Evolutionary conservation across 176 grass and related monocot genomes (phyloP).

Genomic region (Carex kokanica): DNA sequence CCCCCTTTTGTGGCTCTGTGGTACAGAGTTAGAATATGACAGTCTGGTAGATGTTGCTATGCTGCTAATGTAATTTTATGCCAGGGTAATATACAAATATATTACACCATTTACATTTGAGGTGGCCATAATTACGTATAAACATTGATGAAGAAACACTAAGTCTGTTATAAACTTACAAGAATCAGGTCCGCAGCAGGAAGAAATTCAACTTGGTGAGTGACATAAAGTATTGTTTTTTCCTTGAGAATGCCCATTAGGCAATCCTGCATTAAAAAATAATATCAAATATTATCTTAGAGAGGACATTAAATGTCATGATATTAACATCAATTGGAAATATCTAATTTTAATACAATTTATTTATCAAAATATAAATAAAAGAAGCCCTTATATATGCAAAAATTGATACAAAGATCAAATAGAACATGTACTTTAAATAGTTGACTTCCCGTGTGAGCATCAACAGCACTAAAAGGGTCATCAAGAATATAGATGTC

Average conservation of each 20-base stretch:
- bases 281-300: not conserved
- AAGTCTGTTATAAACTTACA: constrained; percentile 37
- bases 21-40: not conserved
- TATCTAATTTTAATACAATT: not conserved
- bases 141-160: not conserved
- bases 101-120: not conserved
- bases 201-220: constrained; percentile 99
- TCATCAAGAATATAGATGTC: constrained; percentile 97
- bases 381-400: not conserved
- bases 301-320: not conserved
- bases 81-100: not conserved
- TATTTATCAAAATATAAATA: not conserved
- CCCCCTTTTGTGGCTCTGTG: not conserved
- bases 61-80: constrained; percentile 1
- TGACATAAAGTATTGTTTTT: constrained; percentile 91
- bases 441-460: constrained; percentile 83
- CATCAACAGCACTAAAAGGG: constrained; percentile 95
- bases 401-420: constrained; percentile 9
- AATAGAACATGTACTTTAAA: constrained; percentile 63
- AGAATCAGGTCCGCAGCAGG: constrained; percentile 84
- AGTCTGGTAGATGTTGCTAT: not conserved
- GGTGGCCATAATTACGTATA: not conserved
- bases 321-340: not conserved
- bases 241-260: constrained; percentile 82
- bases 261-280: constrained; percentile 60